phyloP scores from a whole-genome alignment of 495 filamentous ascomycete species.

The Pseudomonodictys pantanalensis region DNA sequence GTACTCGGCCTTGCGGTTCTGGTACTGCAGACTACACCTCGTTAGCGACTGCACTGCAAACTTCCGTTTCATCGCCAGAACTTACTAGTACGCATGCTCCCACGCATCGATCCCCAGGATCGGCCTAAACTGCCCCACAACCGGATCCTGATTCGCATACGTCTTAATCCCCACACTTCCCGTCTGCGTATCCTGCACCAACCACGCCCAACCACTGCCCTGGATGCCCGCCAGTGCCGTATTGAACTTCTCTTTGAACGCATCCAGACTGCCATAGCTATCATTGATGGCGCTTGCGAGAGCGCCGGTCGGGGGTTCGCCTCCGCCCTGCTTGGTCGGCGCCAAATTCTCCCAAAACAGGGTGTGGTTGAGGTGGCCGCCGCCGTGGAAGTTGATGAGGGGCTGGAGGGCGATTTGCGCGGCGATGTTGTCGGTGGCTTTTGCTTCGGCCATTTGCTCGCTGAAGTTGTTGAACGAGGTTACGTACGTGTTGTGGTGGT shows the following conservation, averaged over 20 bases:
- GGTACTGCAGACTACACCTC: conserved; percentile 84
- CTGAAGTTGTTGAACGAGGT: conserved; percentile 64
- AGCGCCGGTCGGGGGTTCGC: conserved; percentile 68
- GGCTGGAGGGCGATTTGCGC: conserved; percentile 79
- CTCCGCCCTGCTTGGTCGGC: conserved; percentile 67
- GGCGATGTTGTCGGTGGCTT: conserved; percentile 56
- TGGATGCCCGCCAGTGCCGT: conserved; percentile 81
- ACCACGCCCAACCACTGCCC: conserved; percentile 93
- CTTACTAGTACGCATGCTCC: conserved; percentile 83
- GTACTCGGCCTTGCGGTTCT: conserved; percentile 99
- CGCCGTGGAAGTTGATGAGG: conserved; percentile 93
- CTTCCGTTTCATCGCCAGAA: conserved; percentile 2
- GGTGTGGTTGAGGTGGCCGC: conserved; percentile 84
- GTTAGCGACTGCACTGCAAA: too few species aligned
- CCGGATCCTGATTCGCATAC: conserved; percentile 91
- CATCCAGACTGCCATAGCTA: conserved; percentile 70
- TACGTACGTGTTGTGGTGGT: conserved; percentile 79
- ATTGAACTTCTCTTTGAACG: conserved; percentile 75
- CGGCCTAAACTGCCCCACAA: conserved; percentile 80
- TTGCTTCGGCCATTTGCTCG: conserved; percentile 60
- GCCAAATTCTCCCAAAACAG: conserved; percentile 94
- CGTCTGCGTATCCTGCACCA: conserved; percentile 81
- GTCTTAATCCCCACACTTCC: conserved; percentile 71
- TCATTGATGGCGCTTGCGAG: conserved; percentile 69
- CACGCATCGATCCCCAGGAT: conserved; percentile 95